Evolutionary conservation across 176 grass and related monocot species (phyloP), one percentile per base, ranked within the genome.

Genomic region (Pharus latifolius): DNA sequence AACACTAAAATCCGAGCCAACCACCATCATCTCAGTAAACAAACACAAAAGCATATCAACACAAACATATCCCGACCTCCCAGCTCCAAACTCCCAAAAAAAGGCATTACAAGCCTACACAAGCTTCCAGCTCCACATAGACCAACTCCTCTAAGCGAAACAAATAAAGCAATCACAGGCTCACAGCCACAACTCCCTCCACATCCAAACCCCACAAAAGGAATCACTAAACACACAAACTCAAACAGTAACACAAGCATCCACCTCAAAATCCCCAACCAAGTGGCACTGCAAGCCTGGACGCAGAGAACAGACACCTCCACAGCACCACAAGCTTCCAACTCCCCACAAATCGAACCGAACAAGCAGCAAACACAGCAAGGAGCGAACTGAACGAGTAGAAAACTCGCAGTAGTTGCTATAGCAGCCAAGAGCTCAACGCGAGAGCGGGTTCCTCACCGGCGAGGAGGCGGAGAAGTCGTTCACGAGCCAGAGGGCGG

Each of bases 61-160:
- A 24, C 26, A 16, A n/a, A 13, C 1, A 50, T 18, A 63, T 20
- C 60, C 42, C 18, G 41, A 46, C 25, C 33, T 75, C 63, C 69
- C 43, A 63, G 70, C 47, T 60, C 56, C 12, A n/a, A 29, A 28
- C 8, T 50, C 43, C 59, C 60, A 60, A 15, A n/a, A 74, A 58
- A 79, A 53, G 69, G 44, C 52, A 54, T 60, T 67, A 69, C 27
- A 53, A 74, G 67, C 82, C 68, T 79, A 74, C 61, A 45, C 61
- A 45, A 84, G 82, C 60, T 45, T 84, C 82, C 82, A 85, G 69
- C 76, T 62, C 82, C 82, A 58, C 61, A 79, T 68, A 54, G 75
- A 85, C 76, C 69, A 55, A 83, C 53, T 20, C 47, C 56, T 9
- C 65, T 79, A 85, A 85, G 75, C 54, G 45, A 62, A 41, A 53